These are phyloP conservation scores for Pleurotus platypus DNA, from an alignment of 768 basidiomycete genomes.

Conservation along the genomic window DNA sequence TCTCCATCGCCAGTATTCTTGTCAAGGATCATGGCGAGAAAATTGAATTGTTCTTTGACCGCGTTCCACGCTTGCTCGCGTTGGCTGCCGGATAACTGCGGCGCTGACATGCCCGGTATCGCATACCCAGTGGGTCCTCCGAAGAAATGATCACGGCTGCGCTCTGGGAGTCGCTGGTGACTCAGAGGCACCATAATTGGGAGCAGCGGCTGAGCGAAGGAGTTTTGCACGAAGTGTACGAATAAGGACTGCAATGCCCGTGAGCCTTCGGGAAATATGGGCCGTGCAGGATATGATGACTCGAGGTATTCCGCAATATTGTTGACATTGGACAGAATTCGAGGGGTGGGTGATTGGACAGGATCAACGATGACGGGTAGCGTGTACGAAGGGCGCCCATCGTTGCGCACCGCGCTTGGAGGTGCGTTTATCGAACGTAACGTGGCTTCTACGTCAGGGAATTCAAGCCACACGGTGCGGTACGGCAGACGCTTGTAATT, in stretches of 20 bases:
- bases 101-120: constrained; percentile 12
- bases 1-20: constrained; percentile 64
- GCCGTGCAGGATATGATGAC: constrained; percentile 60
- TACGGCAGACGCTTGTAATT: constrained; percentile 75
- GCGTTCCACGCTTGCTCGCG: constrained; percentile 63
- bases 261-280: constrained; percentile 68
- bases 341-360: constrained; percentile 40
- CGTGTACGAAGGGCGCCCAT: constrained; percentile 62
- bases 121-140: constrained; percentile 12
- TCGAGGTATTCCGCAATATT: constrained; percentile 74
- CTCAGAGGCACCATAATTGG: constrained; percentile 69
- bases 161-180: constrained; percentile 56
- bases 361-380: constrained; percentile 70
- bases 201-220: constrained; percentile 62
- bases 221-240: constrained; percentile 65
- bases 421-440: constrained; percentile 57
- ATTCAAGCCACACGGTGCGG: constrained; percentile 67
- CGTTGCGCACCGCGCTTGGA: constrained; percentile 47
- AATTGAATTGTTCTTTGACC: constrained; percentile 65
- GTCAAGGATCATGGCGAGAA: constrained; percentile 60
- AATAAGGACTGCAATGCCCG: constrained; percentile 67
- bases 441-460: constrained; percentile 63
- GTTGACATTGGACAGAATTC: constrained; percentile 56
- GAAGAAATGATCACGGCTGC: constrained; percentile 50
- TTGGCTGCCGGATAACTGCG: constrained; percentile 31